Conservation (phyloP, 139 green algal genomes). For the Yamagishiella unicocca region DNA sequence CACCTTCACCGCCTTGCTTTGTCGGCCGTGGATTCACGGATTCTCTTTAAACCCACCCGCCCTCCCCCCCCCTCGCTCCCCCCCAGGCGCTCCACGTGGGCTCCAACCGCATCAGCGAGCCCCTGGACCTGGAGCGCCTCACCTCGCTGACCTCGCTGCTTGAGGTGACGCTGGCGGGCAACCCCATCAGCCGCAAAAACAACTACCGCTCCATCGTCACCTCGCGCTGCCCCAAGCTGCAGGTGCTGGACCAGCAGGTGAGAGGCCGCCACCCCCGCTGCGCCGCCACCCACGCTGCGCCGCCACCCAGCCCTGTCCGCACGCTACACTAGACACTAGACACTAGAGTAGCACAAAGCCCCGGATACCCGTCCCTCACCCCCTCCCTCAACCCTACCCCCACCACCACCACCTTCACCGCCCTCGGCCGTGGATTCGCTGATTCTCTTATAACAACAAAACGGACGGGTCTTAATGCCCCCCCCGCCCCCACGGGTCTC, state of each 20-base stretch:
- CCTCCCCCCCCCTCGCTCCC: background rate
- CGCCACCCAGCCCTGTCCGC: no score
- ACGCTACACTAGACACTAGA: no score
- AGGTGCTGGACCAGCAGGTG: conserved; percentile 63
- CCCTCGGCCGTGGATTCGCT: no score
- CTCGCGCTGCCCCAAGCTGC: conserved; percentile 52
- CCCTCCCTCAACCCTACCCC: no score
- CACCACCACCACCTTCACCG: background rate
- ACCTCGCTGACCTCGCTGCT: conserved; percentile 55
- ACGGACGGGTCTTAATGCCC: no score
- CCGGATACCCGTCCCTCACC: no score
- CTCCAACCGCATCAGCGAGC: conserved; percentile 75
- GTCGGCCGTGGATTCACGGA: no score
- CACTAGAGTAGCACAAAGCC: no score
- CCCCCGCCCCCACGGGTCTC: no score
- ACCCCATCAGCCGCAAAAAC: conserved; percentile 75
- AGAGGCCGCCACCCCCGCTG: background rate
- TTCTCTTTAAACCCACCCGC: no score
- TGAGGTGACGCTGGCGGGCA: conserved; percentile 73
- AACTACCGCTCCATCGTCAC: conserved; percentile 67
- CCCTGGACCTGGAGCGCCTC: conserved; percentile 68
- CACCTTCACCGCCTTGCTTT: background rate
- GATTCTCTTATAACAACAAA: no score
- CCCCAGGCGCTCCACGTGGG: conserved; percentile 63
- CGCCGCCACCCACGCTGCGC: no score